These are phyloP conservation scores for Venturia asperata DNA, from an alignment of 2,329 filamentous ascomycete species.

Conservation along the genomic window DNA sequence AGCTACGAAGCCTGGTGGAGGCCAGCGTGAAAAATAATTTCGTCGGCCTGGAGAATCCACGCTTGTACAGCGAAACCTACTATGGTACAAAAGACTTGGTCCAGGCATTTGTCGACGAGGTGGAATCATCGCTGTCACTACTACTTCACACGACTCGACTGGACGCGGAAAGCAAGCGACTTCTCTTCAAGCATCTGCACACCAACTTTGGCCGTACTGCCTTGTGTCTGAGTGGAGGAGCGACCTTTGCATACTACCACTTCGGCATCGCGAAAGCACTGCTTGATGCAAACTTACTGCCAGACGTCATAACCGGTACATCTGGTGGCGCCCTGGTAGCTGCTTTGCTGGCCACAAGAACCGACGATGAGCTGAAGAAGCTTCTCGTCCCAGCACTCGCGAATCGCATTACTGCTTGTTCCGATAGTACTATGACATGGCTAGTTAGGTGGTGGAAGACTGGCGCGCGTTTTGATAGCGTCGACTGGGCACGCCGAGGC, in stretches of 20 bases:
- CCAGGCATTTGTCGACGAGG: constrained; percentile 83
- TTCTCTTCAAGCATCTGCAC: constrained; percentile 78
- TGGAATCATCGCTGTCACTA: constrained; percentile 60
- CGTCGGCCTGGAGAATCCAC: constrained; percentile 84
- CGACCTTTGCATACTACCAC: constrained; percentile 94
- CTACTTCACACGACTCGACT: constrained; percentile 63
- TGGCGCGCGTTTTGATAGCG: constrained; percentile 85
- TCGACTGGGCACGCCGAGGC: constrained; percentile 80
- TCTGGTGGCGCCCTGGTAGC: constrained; percentile 90
- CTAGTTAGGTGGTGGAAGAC: constrained; percentile 80
- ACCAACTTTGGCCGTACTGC: constrained; percentile 91
- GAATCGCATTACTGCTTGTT: constrained; percentile 73
- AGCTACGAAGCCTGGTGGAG: constrained; percentile 70
- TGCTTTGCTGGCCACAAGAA: constrained; percentile 78
- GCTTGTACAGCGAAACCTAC: constrained; percentile 95
- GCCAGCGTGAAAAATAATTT: constrained; percentile 98
- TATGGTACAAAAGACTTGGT: constrained; percentile 94
- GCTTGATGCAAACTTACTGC: constrained; percentile 75
- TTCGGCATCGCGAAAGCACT: constrained; percentile 87
- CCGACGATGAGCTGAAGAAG: constrained; percentile 80
- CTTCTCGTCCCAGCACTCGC: constrained; percentile 84
- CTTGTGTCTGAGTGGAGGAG: constrained; percentile 85
- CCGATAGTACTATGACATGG: constrained; percentile 72
- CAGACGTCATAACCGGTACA: constrained; percentile 92
- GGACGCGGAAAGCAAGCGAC: constrained; percentile 64